These are phyloP conservation scores for Combretum micranthum DNA, from an alignment of 345 rosid species.

Conservation along the genomic window DNA sequence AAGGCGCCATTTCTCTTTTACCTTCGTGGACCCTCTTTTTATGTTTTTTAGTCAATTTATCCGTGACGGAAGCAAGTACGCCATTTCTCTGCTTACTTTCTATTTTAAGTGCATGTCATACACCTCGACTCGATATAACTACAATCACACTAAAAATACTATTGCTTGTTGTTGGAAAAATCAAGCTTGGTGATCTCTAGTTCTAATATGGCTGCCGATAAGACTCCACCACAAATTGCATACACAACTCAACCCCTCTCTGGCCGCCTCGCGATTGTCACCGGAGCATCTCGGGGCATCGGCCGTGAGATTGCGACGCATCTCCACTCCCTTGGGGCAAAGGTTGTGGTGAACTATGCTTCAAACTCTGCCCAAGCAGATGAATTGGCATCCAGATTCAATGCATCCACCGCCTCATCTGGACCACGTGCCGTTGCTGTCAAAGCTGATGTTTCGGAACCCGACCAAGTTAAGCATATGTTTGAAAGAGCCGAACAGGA, in stretches of 20 bases:
- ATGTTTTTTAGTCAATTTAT: too few relatives aligned
- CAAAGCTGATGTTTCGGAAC: constrained; percentile 52
- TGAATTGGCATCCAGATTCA: constrained; percentile 36
- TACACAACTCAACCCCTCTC: constrained; percentile 25
- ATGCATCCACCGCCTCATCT: constrained; percentile 15
- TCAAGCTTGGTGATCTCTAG: too few relatives aligned
- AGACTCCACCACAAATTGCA: too few relatives aligned
- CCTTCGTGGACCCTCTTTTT: too few relatives aligned
- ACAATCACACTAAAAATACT: too few relatives aligned
- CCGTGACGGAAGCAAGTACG: too few relatives aligned
- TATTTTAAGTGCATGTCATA: too few relatives aligned
- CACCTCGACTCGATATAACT: too few relatives aligned
- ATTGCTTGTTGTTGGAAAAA: too few relatives aligned
- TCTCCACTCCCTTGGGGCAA: constrained; percentile 58
- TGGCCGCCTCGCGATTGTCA: constrained; percentile 60
- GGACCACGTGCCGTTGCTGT: constrained; percentile 33
- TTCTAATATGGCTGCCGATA: too few relatives aligned
- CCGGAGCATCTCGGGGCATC: constrained; percentile 64
- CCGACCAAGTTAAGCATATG: constrained; percentile 51
- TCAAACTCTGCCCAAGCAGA: constrained; percentile 54
- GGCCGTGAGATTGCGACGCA: constrained; percentile 52
- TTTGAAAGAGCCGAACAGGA: constrained; percentile 51
- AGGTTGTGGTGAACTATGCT: constrained; percentile 44
- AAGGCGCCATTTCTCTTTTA: too few relatives aligned
- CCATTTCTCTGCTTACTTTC: too few relatives aligned